These are phyloP conservation scores for Camelina laxa DNA, from an alignment of 345 rosid genomes.

Conservation along the genomic window DNA sequence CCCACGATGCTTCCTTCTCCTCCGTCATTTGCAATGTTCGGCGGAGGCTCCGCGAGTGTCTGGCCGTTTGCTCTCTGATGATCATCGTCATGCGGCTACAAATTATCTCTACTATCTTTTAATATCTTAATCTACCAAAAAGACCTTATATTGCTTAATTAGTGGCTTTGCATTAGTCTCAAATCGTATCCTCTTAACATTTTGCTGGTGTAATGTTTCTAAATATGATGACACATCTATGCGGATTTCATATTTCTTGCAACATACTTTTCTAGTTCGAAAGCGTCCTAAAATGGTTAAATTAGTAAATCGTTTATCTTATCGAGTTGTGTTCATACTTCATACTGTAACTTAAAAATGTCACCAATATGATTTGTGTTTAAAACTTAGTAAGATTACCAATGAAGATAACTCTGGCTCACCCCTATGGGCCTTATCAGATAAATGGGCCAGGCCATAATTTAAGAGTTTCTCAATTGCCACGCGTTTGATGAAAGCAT, in stretches of 20 bases:
- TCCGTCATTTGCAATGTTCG: slow-evolving; percentile 32
- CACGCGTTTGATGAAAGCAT: slow-evolving; percentile 9
- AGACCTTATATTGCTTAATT: background rate
- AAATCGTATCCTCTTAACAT: background rate
- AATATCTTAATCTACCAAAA: background rate
- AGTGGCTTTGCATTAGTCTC: background rate
- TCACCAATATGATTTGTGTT: no score
- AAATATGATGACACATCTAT: slow-evolving; percentile 1
- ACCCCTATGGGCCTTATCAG: background rate
- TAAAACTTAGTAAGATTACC: no score
- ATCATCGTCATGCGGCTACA: slow-evolving; percentile 1
- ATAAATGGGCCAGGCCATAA: background rate
- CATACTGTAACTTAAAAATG: no score
- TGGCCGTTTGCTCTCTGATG: slow-evolving; percentile 46
- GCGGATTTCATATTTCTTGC: background rate
- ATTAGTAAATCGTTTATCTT: background rate
- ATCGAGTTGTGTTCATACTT: no score
- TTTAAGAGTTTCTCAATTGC: background rate
- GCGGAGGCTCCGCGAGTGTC: slow-evolving; percentile 28
- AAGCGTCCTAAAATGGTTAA: background rate
- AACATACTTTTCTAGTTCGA: background rate
- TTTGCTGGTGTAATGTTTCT: slow-evolving; percentile 6
- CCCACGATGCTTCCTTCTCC: slow-evolving; percentile 35
- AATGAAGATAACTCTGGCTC: no score
- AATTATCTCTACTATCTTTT: background rate